phyloP scores from a whole-genome alignment of 1,284 basidiomycete genomes.

The Irpex lacteus region DNA sequence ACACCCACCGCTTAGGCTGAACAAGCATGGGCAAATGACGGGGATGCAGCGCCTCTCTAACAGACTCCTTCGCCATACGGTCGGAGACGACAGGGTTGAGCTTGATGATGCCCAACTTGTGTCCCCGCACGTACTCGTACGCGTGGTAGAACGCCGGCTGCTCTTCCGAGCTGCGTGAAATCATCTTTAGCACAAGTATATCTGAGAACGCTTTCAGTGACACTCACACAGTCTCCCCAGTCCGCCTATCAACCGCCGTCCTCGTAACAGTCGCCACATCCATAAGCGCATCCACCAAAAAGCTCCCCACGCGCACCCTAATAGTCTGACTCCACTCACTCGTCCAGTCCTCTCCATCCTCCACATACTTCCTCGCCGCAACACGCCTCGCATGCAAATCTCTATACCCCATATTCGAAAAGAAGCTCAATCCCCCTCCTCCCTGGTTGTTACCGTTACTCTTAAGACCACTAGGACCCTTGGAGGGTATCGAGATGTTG shows the following conservation, averaged over 20 bases:
- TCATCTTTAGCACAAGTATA: neutral
- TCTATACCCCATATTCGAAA: constrained; percentile 55
- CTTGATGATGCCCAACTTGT: constrained; percentile 89
- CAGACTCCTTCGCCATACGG: constrained; percentile 74
- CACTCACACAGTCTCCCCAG: constrained; percentile 51
- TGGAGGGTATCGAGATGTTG: constrained; percentile 51
- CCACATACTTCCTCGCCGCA: constrained; percentile 62
- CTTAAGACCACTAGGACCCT: constrained; percentile 7
- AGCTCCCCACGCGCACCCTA: constrained; percentile 79
- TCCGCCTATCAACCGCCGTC: constrained; percentile 51
- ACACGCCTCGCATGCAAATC: constrained; percentile 58
- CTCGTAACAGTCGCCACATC: constrained; percentile 80
- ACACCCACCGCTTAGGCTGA: constrained; percentile 86
- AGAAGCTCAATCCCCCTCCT: constrained; percentile 37
- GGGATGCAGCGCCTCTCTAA: constrained; percentile 83
- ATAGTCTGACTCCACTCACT: constrained; percentile 81
- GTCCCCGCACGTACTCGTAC: constrained; percentile 92
- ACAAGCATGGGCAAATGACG: constrained; percentile 96
- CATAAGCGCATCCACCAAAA: constrained; percentile 84
- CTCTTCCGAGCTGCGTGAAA: constrained; percentile 42
- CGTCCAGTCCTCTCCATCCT: constrained; percentile 68
- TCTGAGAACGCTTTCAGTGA: too few species aligned
- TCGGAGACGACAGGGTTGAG: constrained; percentile 83
- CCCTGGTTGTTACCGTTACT: too few species aligned
- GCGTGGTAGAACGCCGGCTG: constrained; percentile 93